A percentile compares a stretch with the other conserved stretches of the same genome.
Evolutionary conservation across 1,284 basidiomycete species (phyloP).

Genomic region (Ustilago nuda): DNA sequence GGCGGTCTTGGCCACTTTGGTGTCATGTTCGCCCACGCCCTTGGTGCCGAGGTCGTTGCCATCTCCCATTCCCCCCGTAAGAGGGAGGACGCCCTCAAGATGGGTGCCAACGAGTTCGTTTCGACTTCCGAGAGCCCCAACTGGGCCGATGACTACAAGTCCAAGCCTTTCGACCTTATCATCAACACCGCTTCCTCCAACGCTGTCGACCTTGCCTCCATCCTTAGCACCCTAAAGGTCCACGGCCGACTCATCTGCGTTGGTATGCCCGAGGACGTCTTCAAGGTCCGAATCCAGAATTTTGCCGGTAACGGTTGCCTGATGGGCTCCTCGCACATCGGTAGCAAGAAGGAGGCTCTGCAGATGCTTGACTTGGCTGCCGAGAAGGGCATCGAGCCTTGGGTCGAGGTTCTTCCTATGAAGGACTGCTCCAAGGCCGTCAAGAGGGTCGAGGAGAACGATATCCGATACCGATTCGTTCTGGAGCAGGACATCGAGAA

Average conservation of each 20-base stretch:
- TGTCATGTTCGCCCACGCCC: slow-evolving; percentile 74
- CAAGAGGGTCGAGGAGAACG: slow-evolving; percentile 73
- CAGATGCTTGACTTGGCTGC: slow-evolving; percentile 68
- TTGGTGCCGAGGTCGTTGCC: slow-evolving; percentile 76
- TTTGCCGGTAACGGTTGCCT: slow-evolving; percentile 70
- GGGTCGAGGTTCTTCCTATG: slow-evolving; percentile 75
- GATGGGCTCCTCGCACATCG: slow-evolving; percentile 74
- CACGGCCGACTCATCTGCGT: slow-evolving; percentile 75
- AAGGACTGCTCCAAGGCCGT: slow-evolving; percentile 74
- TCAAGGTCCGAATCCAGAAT: slow-evolving; percentile 69
- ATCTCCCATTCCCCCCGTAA: slow-evolving; percentile 78
- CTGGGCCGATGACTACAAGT: slow-evolving; percentile 60
- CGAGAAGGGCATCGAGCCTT: slow-evolving; percentile 66
- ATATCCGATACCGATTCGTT: slow-evolving; percentile 68
- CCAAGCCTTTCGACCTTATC: slow-evolving; percentile 74
- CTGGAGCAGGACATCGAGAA: slow-evolving; percentile 59
- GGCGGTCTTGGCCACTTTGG: slow-evolving; percentile 70
- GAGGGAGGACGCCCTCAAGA: slow-evolving; percentile 76
- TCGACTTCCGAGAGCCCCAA: slow-evolving; percentile 63
- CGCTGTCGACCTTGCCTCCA: slow-evolving; percentile 71
- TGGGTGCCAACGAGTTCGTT: slow-evolving; percentile 74
- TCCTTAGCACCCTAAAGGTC: slow-evolving; percentile 73
- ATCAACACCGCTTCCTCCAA: slow-evolving; percentile 73
- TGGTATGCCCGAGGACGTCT: slow-evolving; percentile 73
- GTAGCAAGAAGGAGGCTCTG: slow-evolving; percentile 76